Evolutionary conservation across 75 land plant genomes (phyloP).

Genomic region (Sequoia sempervirens): DNA sequence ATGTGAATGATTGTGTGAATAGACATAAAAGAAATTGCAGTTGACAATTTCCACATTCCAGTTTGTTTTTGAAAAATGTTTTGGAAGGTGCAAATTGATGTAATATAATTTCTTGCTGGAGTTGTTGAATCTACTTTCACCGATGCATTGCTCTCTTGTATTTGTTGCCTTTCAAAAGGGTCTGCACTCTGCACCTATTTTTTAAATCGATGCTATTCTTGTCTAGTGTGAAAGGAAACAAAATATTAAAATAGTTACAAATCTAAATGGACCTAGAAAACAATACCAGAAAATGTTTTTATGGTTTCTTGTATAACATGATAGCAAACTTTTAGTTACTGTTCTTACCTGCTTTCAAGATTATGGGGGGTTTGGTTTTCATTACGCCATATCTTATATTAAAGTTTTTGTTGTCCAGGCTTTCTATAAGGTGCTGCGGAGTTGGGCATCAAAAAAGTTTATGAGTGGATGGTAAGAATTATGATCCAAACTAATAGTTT

Average conservation of each 20-base stretch:
- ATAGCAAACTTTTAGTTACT: background rate
- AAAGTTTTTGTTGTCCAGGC: slow-evolving; percentile 37
- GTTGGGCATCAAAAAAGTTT: slow-evolving; percentile 95
- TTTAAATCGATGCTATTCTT: background rate
- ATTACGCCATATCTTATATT: background rate
- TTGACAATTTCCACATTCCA: background rate
- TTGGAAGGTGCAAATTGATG: background rate
- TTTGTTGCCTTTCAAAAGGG: background rate
- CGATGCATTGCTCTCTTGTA: background rate
- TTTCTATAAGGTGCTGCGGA: slow-evolving; percentile 69
- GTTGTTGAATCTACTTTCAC: background rate
- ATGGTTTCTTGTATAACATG: background rate
- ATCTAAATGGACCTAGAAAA: background rate
- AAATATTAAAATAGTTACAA: background rate
- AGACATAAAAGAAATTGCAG: background rate
- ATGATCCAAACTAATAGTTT: background rate
- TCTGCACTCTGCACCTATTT: background rate
- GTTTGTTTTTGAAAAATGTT: background rate
- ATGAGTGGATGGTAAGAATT: slow-evolving; percentile 83
- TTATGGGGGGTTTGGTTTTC: slow-evolving; percentile 5
- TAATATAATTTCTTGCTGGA: background rate
- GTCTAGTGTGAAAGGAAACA: background rate
- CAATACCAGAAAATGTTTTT: background rate
- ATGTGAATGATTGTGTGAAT: background rate
- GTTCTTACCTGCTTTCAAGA: background rate